Percentiles rank a stretch among this genome's conserved stretches.
These are phyloP conservation scores for Trichosporon asahii DNA, from an alignment of 1,284 basidiomycete genomes.

Conservation along the genomic window DNA sequence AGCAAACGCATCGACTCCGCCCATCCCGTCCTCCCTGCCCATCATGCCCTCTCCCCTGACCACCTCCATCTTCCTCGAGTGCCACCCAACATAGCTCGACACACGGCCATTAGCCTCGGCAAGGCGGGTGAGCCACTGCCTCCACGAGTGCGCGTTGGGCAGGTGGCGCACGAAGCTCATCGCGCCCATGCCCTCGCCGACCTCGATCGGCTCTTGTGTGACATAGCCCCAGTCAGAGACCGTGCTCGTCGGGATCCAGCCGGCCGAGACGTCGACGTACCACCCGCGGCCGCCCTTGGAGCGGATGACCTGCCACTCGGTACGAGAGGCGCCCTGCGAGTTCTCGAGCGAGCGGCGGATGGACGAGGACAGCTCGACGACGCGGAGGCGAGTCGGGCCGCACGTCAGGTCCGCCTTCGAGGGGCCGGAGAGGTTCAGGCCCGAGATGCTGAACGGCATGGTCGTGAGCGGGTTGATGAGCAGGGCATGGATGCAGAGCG, in stretches of 20 bases:
- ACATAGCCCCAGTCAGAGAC: slow-evolving; percentile 20
- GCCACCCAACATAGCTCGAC: slow-evolving; percentile 87
- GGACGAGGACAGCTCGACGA: slow-evolving; percentile 78
- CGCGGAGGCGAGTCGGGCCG: slow-evolving; percentile 72
- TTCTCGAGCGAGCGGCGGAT: slow-evolving; percentile 58
- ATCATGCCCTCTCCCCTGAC: slow-evolving; percentile 84
- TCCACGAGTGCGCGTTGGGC: slow-evolving; percentile 59
- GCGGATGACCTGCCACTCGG: slow-evolving; percentile 76
- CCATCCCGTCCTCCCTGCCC: slow-evolving; percentile 85
- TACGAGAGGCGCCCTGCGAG: slow-evolving; percentile 55
- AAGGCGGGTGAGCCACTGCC: slow-evolving; percentile 66
- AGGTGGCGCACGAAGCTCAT: slow-evolving; percentile 43
- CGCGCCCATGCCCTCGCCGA: slow-evolving; percentile 17
- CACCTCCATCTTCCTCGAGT: slow-evolving; percentile 95
- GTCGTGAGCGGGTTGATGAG: slow-evolving; percentile 74
- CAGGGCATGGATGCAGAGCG: slow-evolving; percentile 55
- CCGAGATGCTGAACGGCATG: slow-evolving; percentile 64
- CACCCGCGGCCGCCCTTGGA: slow-evolving; percentile 92
- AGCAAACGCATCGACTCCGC: slow-evolving; percentile 88
- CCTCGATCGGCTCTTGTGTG: neutral
- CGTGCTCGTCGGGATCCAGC: slow-evolving; percentile 59
- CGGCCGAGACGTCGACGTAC: slow-evolving; percentile 85
- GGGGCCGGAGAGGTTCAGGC: slow-evolving; percentile 27
- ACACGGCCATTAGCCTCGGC: slow-evolving; percentile 83
- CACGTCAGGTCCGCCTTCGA: slow-evolving; percentile 40